Base-by-base conservation (phyloP, 768 basidiomycete genomes). In the Suillus placidus region DNA sequence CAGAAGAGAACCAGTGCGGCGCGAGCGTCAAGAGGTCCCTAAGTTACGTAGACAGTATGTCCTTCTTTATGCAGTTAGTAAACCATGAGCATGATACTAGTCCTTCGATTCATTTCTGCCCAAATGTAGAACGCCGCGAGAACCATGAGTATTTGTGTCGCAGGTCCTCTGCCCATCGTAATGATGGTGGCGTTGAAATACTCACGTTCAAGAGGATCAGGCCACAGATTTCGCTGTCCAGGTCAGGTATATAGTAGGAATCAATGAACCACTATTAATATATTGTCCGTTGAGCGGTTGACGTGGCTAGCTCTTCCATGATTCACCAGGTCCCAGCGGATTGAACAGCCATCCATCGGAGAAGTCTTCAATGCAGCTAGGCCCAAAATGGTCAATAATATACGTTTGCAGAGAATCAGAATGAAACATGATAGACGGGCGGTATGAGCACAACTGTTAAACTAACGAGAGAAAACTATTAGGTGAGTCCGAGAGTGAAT, bases 191-290 rank as follows among this genome's bases (percentile, higher is more conserved):
- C 58, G 58, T 42, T 42, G 1, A 43, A 32, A 42, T 30, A 60
- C 61, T 85, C 87, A 23, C 84, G 86, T 70, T 80, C 87, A 12
- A 18, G 79, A 88, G 56, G 85, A 88, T 74, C 83, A 84, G 55
- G 83, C 78, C 70, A 30, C 6, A 40, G 35, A 10, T 35, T 14
- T 38, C 56, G 23, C 38, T 40, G 38, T 40, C 8, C 38, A 10
- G 23, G 16, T 1, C 57, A 30, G 38, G 18, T 26, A 26, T 26
- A 26, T 26, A 40, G 55, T 37, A 34, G 55, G 12, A 6, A n/a
- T 35, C 55, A 14, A 37, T 38, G 35, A n/a, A 4, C 13, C 16
- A 14, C 14, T 37, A 57, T 38, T 40, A 58, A 58, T 35, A 26
- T 40, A 56, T 16, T 9, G 30, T 52, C 51, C 30, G 51, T 52